Evolutionary conservation across 192 early-diverging fungal genomes (phyloP).

Genomic region (Podila verticillata): DNA sequence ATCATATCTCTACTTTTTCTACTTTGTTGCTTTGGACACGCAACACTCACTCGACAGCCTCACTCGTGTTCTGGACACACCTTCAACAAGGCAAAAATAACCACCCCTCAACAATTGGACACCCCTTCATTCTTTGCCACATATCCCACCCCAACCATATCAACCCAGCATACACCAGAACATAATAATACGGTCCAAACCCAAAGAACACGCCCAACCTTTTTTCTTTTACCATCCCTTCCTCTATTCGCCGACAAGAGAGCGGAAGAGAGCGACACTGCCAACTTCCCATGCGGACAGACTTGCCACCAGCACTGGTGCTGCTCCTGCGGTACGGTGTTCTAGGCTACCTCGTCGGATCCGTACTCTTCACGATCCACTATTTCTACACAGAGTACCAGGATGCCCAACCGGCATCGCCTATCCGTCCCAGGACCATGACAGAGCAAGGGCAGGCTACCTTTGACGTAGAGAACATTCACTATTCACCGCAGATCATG

Average conservation of each 20-base stretch:
- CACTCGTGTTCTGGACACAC: background rate
- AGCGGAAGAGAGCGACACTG: background rate
- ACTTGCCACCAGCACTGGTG: background rate
- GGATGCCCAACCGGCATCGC: conserved; percentile 4
- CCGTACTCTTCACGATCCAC: conserved; percentile 34
- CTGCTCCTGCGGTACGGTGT: conserved; percentile 20
- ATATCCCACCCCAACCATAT: background rate
- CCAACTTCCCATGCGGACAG: background rate
- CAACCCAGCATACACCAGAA: background rate
- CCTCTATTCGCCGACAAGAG: too few species aligned
- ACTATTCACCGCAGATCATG: conserved; percentile 37
- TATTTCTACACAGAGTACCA: conserved; percentile 24
- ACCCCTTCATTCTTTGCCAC: conserved; percentile 5
- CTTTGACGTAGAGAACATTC: conserved; percentile 43
- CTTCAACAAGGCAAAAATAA: too few species aligned
- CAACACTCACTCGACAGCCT: background rate
- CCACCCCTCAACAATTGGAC: too few species aligned
- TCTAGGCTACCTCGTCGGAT: conserved; percentile 24
- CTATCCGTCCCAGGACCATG: conserved; percentile 22
- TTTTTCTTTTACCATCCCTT: too few species aligned
- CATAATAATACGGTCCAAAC: background rate
- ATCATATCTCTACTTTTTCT: too few species aligned
- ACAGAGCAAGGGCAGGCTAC: conserved; percentile 37
- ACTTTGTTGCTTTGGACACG: background rate
- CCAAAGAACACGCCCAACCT: background rate